These are phyloP conservation scores for Lizonia empirigonia DNA, from an alignment of 2,329 filamentous ascomycete species.

Conservation along the genomic window DNA sequence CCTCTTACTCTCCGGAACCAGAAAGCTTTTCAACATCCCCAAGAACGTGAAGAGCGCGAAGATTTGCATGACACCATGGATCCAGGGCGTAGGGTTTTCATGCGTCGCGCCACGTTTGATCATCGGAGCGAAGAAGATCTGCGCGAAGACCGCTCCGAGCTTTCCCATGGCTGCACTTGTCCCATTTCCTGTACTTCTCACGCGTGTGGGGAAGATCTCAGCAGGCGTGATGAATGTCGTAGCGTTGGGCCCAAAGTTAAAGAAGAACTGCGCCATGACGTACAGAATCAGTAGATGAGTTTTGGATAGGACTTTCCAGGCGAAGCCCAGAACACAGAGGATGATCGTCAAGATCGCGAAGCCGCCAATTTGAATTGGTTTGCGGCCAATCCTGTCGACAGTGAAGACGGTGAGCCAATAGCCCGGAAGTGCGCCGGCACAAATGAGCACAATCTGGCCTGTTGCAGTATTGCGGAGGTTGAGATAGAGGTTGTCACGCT, in stretches of 20 bases:
- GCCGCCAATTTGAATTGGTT: slow-evolving; percentile 72
- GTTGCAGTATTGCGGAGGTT: slow-evolving; percentile 75
- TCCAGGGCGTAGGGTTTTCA: slow-evolving; percentile 63
- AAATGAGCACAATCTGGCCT: slow-evolving; percentile 78
- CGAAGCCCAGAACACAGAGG: slow-evolving; percentile 58
- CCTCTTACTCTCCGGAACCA: slow-evolving; percentile 80
- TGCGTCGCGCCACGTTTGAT: slow-evolving; percentile 60
- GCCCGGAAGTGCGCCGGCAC: slow-evolving; percentile 78
- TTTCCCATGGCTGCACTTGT: slow-evolving; percentile 57
- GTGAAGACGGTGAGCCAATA: slow-evolving; percentile 81
- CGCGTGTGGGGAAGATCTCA: slow-evolving; percentile 59
- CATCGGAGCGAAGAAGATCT: slow-evolving; percentile 57
- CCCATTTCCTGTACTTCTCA: slow-evolving; percentile 56
- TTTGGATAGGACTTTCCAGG: slow-evolving; percentile 52
- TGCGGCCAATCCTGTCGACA: slow-evolving; percentile 76
- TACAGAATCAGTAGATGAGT: slow-evolving; percentile 54
- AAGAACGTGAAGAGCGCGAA: slow-evolving; percentile 81
- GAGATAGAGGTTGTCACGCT: slow-evolving; percentile 68
- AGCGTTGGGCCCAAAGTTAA: slow-evolving; percentile 60
- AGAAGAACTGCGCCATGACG: slow-evolving; percentile 58
- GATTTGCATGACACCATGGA: slow-evolving; percentile 76
- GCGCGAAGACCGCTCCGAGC: slow-evolving; percentile 57
- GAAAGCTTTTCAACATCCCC: slow-evolving; percentile 69
- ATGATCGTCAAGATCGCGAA: slow-evolving; percentile 56
- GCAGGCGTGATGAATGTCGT: slow-evolving; percentile 60